Base-by-base conservation (phyloP, 768 basidiomycete species). In the Amanita fuliginea region DNA sequence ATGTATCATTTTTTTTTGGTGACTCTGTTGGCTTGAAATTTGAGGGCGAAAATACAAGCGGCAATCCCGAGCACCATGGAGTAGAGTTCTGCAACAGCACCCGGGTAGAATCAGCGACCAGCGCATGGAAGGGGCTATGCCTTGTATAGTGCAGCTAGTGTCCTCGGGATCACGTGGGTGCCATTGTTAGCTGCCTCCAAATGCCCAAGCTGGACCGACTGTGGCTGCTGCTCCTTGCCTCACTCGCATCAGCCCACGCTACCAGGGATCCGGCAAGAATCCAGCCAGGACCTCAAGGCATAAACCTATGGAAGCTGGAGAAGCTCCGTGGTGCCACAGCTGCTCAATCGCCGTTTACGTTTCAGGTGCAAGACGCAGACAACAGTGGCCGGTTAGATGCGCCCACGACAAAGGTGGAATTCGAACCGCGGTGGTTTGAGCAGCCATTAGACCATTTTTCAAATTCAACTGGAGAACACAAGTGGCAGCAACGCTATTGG, bases 401-500 rank as follows among this genome's bases (percentile, higher is more conserved):
- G 11, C 34, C 41, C 33, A 2, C 4, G 13, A 3, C 6, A 24
- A 18, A 39, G 18, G 45, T 21, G 4, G 26, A 36, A 13, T 51
- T 46, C 16, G 36, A 51, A 11, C 72, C 73, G 2, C 75, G 76
- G 43, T 87, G 78, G 70, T 94, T 95, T 67, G 65, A 74, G 49
- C 93, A 97, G 59, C 90, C 87, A 2, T 66, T 95, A 51, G 90
- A 94, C 60, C 93, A 97, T 60, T 84, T 86, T 56, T 67, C 73
- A 53, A 69, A 69, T 33, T 60, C 68, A 6, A 65, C 68, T 6
- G 66, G 68, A 37, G 74, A 76, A 37, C 44, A 46, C 28, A 86
- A 80, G 0, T 97, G 90, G 66, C 68, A 74, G 47, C 93, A 98
- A 60, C 76, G 95, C 18, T 99, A 92, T 64, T 99, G 95, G 95